Evolutionary conservation across 805 yeast species (phyloP), one percentile per base, ranked within the genome.

Genomic region (Torulaspora maleeae): DNA sequence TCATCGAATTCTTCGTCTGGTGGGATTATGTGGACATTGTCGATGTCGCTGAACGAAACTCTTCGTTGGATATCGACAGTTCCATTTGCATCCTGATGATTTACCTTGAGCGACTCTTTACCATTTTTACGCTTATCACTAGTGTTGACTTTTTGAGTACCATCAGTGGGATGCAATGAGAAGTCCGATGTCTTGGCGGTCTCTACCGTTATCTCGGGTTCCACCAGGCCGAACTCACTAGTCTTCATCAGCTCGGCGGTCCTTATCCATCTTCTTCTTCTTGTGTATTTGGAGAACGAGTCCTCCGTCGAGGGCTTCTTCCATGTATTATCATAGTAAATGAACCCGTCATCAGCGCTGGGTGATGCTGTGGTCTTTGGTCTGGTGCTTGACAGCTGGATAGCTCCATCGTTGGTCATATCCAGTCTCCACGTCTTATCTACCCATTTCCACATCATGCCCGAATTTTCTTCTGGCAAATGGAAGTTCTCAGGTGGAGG

Each of bases 191-290:
- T 25, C 27, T 29, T 33, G 16, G 19, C 27, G 3, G 43, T 37
- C 19, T 30, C 37, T 36, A 40, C 22, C 12, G 36, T 16, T 20
- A 39, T 36, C n/a, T 36, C 35, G 20, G 43, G 27, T 15, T 43
- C 44, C 5, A 30, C 30, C 9, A 37, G 16, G 9, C 36, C 46
- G 15, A 29, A 41, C n/a, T 42, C 43, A 9, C 38, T 36, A 12
- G 54, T 51, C 47, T 54, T 58, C 6, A 85, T 82, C 53, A 89
- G 72, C 63, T 87, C 95, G 0, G 99, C 99, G 1, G 95, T 87
- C 52, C 99, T 78, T 12, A 91, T 78, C 99, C 99, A 91, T 61
- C 97, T 76, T 70, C 99, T 79, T 61, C 96, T 78, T 65, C 99
- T 78, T 4, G 98, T 91, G 61, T 89, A 91, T 64, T 88, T 89